Percentiles rank a stretch among this genome's conserved stretches.
Conservation (phyloP, 306 rosid genomes). For the Canavalia gladiata region DNA sequence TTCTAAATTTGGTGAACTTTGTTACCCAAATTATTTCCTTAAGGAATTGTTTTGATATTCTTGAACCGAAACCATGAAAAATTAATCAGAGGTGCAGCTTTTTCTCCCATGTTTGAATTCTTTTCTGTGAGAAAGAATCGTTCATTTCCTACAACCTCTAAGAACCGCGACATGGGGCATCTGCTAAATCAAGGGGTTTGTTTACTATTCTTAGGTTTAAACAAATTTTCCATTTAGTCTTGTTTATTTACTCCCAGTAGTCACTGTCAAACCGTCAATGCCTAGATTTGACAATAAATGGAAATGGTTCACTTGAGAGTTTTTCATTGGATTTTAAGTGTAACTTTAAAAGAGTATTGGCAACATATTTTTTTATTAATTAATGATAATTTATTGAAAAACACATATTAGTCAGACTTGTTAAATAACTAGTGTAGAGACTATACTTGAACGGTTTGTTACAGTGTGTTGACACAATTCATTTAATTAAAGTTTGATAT, state of each 20-base stretch:
- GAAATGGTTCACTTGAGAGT: neutral
- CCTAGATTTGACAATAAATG: neutral
- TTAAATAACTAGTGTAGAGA: too few species aligned
- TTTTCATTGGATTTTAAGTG: neutral
- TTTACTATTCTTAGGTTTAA: slow-evolving; percentile 47
- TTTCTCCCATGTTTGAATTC: slow-evolving; percentile 47
- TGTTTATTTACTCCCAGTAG: neutral
- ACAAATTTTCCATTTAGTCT: neutral
- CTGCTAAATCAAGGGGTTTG: slow-evolving; percentile 47
- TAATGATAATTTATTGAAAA: too few species aligned
- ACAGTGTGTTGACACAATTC: too few species aligned
- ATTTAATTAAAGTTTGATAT: too few species aligned
- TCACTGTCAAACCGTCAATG: neutral
- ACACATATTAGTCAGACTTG: too few species aligned
- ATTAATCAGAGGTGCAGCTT: slow-evolving; percentile 40
- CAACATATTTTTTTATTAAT: too few species aligned
- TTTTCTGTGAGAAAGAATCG: slow-evolving; percentile 57
- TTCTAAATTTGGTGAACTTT: slow-evolving; percentile 7
- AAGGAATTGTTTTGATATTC: slow-evolving; percentile 8
- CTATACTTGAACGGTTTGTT: too few species aligned
- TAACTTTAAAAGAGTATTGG: too few species aligned
- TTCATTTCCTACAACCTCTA: slow-evolving; percentile 68
- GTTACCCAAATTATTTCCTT: slow-evolving; percentile 19
- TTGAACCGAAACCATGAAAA: slow-evolving; percentile 21
- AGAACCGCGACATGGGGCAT: slow-evolving; percentile 57